Evolutionary conservation across 768 basidiomycete genomes (phyloP).

Genomic region (Suillus sp.): DNA sequence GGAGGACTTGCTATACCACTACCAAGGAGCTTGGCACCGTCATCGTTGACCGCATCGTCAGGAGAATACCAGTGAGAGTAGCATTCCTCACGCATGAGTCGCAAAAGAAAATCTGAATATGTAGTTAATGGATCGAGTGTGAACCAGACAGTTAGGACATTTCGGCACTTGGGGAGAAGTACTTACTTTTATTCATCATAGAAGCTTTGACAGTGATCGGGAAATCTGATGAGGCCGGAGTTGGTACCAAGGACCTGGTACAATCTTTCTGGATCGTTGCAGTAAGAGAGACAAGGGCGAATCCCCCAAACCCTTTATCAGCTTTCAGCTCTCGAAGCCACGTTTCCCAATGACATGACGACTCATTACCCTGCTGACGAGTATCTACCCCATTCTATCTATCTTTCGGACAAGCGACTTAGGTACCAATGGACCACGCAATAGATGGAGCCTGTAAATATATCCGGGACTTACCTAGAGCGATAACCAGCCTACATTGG

Average conservation of each 20-base stretch:
- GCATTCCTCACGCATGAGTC: not conserved
- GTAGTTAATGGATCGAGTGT: not conserved
- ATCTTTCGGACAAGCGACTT: too few relatives aligned
- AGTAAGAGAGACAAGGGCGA: not conserved
- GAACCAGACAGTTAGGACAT: not conserved
- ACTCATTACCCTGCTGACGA: not conserved
- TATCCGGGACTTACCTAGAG: too few relatives aligned
- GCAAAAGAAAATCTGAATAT: not conserved
- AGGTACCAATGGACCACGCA: too few relatives aligned
- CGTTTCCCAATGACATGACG: not conserved
- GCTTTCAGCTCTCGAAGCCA: not conserved
- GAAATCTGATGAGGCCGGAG: not conserved
- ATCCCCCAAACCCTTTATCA: not conserved
- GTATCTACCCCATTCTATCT: too few relatives aligned
- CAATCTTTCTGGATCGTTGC: not conserved
- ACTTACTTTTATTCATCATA: not conserved
- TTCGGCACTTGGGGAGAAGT: not conserved
- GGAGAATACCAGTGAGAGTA: not conserved
- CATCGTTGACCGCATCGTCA: not conserved
- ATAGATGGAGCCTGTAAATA: too few relatives aligned
- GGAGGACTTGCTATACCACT: not conserved
- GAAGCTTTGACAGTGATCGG: not conserved
- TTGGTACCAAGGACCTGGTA: not conserved
- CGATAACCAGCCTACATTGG: too few relatives aligned
- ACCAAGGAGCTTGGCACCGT: not conserved